Conservation (phyloP, 305 asterid genomes). For the Rubia peregrina region DNA sequence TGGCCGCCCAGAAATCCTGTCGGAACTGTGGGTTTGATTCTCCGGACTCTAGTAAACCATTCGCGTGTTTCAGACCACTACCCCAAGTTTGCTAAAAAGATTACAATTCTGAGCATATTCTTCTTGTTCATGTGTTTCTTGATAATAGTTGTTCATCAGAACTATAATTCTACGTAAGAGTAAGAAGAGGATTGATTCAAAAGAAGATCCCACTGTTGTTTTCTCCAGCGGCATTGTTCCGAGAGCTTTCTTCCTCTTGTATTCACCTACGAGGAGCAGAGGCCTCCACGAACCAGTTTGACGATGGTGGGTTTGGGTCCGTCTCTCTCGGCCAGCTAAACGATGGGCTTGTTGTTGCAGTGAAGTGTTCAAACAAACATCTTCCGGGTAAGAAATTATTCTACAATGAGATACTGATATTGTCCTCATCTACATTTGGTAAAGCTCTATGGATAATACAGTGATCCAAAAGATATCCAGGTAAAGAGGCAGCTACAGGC, state of each 20-base stretch:
- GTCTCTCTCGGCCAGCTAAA: constrained; percentile 68
- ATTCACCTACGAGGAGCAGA: constrained; percentile 75
- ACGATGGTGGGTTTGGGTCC: constrained; percentile 94
- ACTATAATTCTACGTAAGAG: constrained; percentile 38
- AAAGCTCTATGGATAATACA: constrained; percentile 84
- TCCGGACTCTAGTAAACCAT: too few relatives aligned
- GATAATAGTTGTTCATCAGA: constrained; percentile 35
- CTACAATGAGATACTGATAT: constrained; percentile 77
- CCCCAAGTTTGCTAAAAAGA: too few relatives aligned
- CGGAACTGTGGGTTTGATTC: too few relatives aligned
- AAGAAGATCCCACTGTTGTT: constrained; percentile 67
- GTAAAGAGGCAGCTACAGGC: too few relatives aligned
- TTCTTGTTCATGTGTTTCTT: constrained; percentile 43
- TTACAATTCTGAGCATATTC: too few relatives aligned
- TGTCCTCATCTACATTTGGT: constrained; percentile 78
- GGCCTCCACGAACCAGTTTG: constrained; percentile 63
- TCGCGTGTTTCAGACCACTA: too few relatives aligned
- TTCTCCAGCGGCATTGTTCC: constrained; percentile 74
- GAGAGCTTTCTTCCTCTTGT: constrained; percentile 77
- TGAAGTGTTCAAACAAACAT: constrained; percentile 71
- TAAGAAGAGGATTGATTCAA: constrained; percentile 25
- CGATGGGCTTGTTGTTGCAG: constrained; percentile 67
- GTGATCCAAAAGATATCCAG: constrained; percentile 71
- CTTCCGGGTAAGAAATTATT: constrained; percentile 48
- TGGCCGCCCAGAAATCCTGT: too few relatives aligned